These are phyloP conservation scores for Periglandula ipomoeae DNA, from an alignment of 2,329 filamentous ascomycete genomes.

Conservation along the genomic window DNA sequence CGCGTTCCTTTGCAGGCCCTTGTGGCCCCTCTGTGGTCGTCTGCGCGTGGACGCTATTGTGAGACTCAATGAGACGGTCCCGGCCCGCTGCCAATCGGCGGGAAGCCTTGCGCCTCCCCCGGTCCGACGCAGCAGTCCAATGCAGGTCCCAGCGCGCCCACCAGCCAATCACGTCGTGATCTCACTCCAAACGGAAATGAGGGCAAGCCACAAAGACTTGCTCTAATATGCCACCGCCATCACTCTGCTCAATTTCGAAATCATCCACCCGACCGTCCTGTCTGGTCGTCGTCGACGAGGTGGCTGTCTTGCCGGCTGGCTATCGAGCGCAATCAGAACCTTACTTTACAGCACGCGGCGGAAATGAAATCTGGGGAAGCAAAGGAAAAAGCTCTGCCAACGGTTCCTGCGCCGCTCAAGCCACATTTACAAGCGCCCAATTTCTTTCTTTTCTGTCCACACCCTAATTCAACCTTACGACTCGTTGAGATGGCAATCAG, in stretches of 20 bases:
- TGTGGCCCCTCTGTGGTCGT: not conserved
- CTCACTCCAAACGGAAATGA: conserved; percentile 7
- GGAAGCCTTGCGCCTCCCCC: not conserved
- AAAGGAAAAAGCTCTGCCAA: not conserved
- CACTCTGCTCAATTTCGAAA: too few relatives aligned
- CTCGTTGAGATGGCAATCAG: not conserved
- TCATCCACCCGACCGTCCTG: too few relatives aligned
- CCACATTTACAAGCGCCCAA: not conserved
- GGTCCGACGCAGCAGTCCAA: not conserved
- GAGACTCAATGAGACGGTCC: not conserved
- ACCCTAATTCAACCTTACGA: not conserved
- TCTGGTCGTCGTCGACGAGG: too few relatives aligned
- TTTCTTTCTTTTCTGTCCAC: not conserved
- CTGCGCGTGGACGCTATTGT: not conserved
- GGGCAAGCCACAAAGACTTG: conserved; percentile 2
- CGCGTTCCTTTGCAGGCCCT: not conserved
- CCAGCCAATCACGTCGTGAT: conserved; percentile 7
- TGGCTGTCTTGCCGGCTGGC: too few relatives aligned
- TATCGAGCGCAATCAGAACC: too few relatives aligned
- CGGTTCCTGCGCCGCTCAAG: not conserved
- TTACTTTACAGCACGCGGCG: not conserved
- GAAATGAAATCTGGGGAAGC: not conserved
- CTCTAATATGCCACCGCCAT: too few relatives aligned
- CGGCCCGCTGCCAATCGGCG: conserved; percentile 3
- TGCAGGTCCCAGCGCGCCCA: conserved; percentile 11